phyloP scores from a whole-genome alignment of 208 protist genomes.

The Leishmania braziliensis region DNA sequence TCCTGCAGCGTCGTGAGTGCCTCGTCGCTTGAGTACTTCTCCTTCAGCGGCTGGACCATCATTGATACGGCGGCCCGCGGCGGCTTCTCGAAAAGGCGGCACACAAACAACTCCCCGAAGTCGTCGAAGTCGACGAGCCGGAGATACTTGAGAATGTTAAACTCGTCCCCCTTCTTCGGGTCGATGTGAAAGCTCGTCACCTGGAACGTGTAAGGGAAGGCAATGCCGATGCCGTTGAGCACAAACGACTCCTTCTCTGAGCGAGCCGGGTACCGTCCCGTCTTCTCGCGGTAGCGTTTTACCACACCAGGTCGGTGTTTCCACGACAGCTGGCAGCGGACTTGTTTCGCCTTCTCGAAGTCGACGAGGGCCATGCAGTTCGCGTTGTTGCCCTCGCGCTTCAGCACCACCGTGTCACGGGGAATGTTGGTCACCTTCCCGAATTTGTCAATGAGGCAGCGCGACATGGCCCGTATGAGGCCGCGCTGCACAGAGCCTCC shows the following conservation, averaged over 20 bases:
- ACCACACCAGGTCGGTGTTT: conserved; percentile 37
- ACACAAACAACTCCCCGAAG: conserved; percentile 75
- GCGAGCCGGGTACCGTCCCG: conserved; percentile 9
- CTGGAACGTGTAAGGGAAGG: conserved; percentile 49
- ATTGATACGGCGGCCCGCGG: conserved; percentile 56
- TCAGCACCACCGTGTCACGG: conserved; percentile 49
- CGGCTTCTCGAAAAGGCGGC: conserved; percentile 52
- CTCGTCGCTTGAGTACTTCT: conserved; percentile 37
- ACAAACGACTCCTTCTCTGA: conserved; percentile 12
- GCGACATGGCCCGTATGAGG: conserved; percentile 76
- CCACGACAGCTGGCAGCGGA: conserved; percentile 77
- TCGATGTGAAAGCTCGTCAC: conserved; percentile 79
- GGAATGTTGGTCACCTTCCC: conserved; percentile 59
- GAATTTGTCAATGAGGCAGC: conserved; percentile 59
- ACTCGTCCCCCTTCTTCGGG: conserved; percentile 36
- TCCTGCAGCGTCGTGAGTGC: conserved; percentile 43
- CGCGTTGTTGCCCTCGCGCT: conserved; percentile 48
- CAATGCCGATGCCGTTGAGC: conserved; percentile 34
- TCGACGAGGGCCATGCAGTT: conserved; percentile 80
- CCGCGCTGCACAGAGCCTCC: conserved; percentile 61
- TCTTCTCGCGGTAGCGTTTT: conserved; percentile 24
- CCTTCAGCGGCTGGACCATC: conserved; percentile 62
- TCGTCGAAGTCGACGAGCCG: conserved; percentile 70
- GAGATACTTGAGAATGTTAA: conserved; percentile 71
- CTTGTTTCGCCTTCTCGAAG: conserved; percentile 63